phyloP scores from a whole-genome alignment of 768 basidiomycete genomes.

The Chalciporus piperatus region DNA sequence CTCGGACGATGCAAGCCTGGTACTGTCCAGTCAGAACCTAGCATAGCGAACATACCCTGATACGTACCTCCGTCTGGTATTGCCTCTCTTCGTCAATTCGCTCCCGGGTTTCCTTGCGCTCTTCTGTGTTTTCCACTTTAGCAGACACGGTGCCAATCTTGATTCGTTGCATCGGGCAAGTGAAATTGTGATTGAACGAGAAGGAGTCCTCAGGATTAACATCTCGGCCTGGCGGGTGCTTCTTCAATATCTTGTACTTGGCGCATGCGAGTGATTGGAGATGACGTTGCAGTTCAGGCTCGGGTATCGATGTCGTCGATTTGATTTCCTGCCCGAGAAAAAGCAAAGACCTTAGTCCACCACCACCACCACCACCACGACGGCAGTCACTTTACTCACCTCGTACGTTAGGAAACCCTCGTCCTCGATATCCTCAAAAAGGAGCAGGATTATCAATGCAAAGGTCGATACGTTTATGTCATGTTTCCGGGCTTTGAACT shows the following conservation, averaged over 20 bases:
- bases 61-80: constrained; percentile 79
- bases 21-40: constrained; percentile 2
- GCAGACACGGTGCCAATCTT: constrained; percentile 90
- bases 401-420: constrained; percentile 74
- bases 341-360: neutral
- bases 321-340: constrained; percentile 73
- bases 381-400: constrained; percentile 40
- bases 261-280: constrained; percentile 95
- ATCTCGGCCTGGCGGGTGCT: constrained; percentile 86
- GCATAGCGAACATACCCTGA: neutral
- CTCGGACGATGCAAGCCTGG: constrained; percentile 96
- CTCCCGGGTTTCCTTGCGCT: constrained; percentile 86
- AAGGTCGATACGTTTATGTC: constrained; percentile 93
- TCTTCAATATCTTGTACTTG: constrained; percentile 89
- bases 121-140: constrained; percentile 82
- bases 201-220: constrained; percentile 75
- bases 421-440: constrained; percentile 73
- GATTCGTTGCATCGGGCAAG: constrained; percentile 80
- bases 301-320: constrained; percentile 67
- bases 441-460: constrained; percentile 79
- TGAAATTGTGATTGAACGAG: constrained; percentile 84
- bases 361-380: neutral
- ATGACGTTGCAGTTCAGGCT: constrained; percentile 82
- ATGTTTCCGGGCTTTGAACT: constrained; percentile 77
- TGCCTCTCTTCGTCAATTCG: constrained; percentile 90